Base-by-base conservation (phyloP, 2,329 filamentous ascomycete species). In the Pseudogymnoascus destructans region DNA sequence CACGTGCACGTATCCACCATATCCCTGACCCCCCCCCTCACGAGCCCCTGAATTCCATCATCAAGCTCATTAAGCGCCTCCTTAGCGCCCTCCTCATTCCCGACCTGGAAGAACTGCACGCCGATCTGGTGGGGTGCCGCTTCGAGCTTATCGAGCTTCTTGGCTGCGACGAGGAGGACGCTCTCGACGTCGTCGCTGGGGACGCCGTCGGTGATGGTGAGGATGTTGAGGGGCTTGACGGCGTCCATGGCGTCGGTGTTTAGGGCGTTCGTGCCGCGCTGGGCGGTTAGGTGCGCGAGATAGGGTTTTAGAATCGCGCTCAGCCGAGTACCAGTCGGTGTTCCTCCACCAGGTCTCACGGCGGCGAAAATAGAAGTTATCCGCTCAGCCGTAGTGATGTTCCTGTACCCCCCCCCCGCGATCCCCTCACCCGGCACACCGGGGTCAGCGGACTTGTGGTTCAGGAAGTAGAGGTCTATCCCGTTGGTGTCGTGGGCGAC, bases 61-160 rank as follows among this genome's bases (percentile, higher is more conserved):
- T 97, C 92, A 6, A 97, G 76, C 52, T 84, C 77, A 64, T 79
- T 74, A 36, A 97, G 75, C 58, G 85, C 82, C 63, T 76, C 71
- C 1, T 77, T 75, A 0, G 91, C 92, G 0, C 71, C 74, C 0
- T 73, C 67, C 64, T 95, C 88, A 55, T 80, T 77, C 59, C 93
- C 92, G 46, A 97, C 87, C 72, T 96, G 92, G 75, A 97, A 95
- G 74, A 97, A 97, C 70, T 97, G 92, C 59, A 97, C 82, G 32
- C 92, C 92, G 7, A 96, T 76, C 73, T 97, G 93, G 76, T 87
- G 87, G 0, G 84, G 78, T 3, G 85, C 82, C 0, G 89, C 89
- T 7, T 84, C 77, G 6, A 86, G 70, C 57, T 71, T 71, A 66
- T 93, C 86, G 30, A 97, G 79, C 66, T 81, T 83, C 70, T 77